These are phyloP conservation scores for Ramularia endophylla DNA, from an alignment of 2,329 filamentous ascomycete species.

Conservation along the genomic window DNA sequence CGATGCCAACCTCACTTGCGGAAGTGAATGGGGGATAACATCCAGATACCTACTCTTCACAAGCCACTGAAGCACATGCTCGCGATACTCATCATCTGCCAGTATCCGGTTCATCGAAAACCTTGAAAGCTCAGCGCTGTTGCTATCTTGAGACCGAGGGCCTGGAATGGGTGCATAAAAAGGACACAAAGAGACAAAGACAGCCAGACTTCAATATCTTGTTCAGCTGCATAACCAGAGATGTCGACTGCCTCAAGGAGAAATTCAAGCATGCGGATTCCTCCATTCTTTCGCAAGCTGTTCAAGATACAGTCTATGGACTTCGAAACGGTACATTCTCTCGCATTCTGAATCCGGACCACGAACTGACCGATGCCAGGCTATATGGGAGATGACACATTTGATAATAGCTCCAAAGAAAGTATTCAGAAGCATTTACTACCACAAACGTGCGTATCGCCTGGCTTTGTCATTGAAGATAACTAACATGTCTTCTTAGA, in stretches of 20 bases:
- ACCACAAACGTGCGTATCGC: constrained; percentile 42
- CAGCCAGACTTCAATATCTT: background rate
- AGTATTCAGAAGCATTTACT: constrained; percentile 65
- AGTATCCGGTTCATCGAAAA: too few species aligned
- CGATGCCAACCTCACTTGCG: constrained; percentile 7
- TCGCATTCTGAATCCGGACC: background rate
- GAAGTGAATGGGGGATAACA: constrained; percentile 4
- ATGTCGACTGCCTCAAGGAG: constrained; percentile 34
- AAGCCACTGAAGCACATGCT: too few species aligned
- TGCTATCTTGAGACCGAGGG: background rate
- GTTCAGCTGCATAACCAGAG: too few species aligned
- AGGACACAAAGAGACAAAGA: background rate
- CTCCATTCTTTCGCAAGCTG: constrained; percentile 61
- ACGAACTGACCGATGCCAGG: constrained; percentile 26
- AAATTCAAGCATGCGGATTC: constrained; percentile 51
- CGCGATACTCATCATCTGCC: too few species aligned
- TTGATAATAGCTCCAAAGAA: constrained; percentile 64
- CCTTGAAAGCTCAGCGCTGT: too few species aligned
- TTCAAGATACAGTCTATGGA: constrained; percentile 72
- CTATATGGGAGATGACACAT: constrained; percentile 66
- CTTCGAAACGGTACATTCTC: constrained; percentile 53
- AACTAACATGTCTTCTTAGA: constrained; percentile 30
- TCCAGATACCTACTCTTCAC: too few species aligned
- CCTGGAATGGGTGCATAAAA: constrained; percentile 2
- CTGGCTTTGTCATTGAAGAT: background rate